These are phyloP conservation scores for Theileria parva DNA, from an alignment of 169 alveolate species.

Conservation along the genomic window DNA sequence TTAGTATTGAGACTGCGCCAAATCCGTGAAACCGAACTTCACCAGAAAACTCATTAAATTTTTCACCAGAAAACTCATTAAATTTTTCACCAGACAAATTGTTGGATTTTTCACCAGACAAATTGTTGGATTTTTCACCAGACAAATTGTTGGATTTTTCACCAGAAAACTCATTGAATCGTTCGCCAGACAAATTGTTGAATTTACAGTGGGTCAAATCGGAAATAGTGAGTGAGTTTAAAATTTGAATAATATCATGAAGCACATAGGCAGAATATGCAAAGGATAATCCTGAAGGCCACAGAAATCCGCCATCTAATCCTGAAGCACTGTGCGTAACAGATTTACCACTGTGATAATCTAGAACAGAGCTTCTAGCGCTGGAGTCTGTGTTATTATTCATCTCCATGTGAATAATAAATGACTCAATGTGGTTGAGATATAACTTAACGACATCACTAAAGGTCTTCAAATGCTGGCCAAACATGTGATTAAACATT, in stretches of 20 bases:
- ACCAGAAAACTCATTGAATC: too few relatives aligned
- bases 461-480: constrained; percentile 50
- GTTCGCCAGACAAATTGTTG: too few relatives aligned
- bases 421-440: constrained; percentile 17
- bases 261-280: constrained; percentile 49
- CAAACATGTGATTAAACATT: constrained; percentile 54
- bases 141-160: too few relatives aligned
- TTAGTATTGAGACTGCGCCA: too few relatives aligned
- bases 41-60: too few relatives aligned
- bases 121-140: too few relatives aligned
- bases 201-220: background rate
- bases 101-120: too few relatives aligned
- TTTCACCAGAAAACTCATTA: too few relatives aligned
- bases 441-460: constrained; percentile 39
- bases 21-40: too few relatives aligned
- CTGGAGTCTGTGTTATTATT: constrained; percentile 8
- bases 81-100: too few relatives aligned
- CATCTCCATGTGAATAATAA: constrained; percentile 23
- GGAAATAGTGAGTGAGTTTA: background rate
- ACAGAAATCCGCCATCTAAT: background rate
- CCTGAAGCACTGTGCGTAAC: background rate
- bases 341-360: too few relatives aligned
- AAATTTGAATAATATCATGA: constrained; percentile 33
- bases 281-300: constrained; percentile 42
- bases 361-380: too few relatives aligned